phyloP scores from a whole-genome alignment of 306 rosid species.

The Lathyrus sativus region DNA sequence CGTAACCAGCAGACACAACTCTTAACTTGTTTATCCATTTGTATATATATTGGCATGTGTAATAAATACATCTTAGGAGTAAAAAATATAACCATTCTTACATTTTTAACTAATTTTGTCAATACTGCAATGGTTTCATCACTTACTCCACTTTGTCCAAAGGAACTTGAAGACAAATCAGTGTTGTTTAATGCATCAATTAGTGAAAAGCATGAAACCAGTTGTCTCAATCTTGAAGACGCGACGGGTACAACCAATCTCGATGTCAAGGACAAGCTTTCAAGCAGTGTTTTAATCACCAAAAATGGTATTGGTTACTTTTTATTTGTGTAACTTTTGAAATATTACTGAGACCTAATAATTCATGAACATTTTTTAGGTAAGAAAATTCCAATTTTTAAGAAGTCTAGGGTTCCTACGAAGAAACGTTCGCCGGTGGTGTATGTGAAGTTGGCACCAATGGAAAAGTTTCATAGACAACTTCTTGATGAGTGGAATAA shows the following conservation, averaged over 20 bases:
- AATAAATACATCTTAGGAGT: not conserved
- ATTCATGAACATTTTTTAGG: not conserved
- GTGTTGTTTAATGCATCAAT: not conserved
- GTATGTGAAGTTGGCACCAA: not conserved
- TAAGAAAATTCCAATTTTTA: not conserved
- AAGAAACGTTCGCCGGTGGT: slow-evolving; percentile 24
- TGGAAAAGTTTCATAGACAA: slow-evolving; percentile 7
- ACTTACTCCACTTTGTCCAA: not conserved
- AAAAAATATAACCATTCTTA: not conserved
- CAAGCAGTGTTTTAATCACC: not conserved
- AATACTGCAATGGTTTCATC: not conserved
- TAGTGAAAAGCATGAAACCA: not conserved
- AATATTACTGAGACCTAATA: not conserved
- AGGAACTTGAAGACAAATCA: not conserved
- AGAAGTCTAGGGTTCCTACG: slow-evolving; percentile 6
- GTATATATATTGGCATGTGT: not conserved
- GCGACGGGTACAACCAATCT: not conserved
- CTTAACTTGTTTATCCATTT: not conserved
- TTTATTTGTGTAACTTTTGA: not conserved
- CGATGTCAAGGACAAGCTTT: not conserved
- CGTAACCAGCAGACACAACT: not conserved
- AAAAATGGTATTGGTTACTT: not conserved
- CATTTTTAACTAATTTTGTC: not conserved
- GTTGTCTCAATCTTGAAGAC: not conserved
- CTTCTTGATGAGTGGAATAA: not conserved